These are phyloP conservation scores for Apiospora koreana DNA, from an alignment of 2,329 filamentous ascomycete genomes.

Conservation along the genomic window DNA sequence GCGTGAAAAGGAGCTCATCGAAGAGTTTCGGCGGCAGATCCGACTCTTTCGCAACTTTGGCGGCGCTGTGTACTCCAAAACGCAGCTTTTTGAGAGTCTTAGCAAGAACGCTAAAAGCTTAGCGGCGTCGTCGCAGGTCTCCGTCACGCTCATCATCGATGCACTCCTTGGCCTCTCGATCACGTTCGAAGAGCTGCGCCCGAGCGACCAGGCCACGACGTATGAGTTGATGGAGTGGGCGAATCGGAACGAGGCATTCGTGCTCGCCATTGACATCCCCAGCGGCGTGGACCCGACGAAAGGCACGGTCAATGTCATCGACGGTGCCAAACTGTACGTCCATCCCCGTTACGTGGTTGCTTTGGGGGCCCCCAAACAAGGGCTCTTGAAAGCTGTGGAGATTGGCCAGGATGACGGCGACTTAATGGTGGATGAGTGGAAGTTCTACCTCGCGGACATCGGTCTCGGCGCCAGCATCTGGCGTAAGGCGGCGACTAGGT, in stretches of 20 bases:
- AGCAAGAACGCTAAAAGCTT: slow-evolving; percentile 44
- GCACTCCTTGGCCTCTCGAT: slow-evolving; percentile 84
- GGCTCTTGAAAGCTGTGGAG: slow-evolving; percentile 75
- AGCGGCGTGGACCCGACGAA: slow-evolving; percentile 82
- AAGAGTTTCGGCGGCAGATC: slow-evolving; percentile 78
- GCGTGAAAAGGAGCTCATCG: slow-evolving; percentile 76
- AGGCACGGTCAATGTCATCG: slow-evolving; percentile 65
- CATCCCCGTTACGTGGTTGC: slow-evolving; percentile 81
- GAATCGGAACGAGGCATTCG: slow-evolving; percentile 80
- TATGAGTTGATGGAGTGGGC: slow-evolving; percentile 94
- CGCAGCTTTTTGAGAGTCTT: slow-evolving; percentile 61
- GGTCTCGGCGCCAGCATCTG: slow-evolving; percentile 82
- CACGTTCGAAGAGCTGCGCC: slow-evolving; percentile 84
- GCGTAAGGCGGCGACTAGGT: slow-evolving; percentile 79
- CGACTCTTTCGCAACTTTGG: slow-evolving; percentile 83
- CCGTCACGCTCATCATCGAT: slow-evolving; percentile 59
- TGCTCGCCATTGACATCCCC: slow-evolving; percentile 87
- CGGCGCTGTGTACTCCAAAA: slow-evolving; percentile 67
- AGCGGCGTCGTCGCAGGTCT: slow-evolving; percentile 27
- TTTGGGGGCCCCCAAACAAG: slow-evolving; percentile 83
- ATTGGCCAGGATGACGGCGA: slow-evolving; percentile 55
- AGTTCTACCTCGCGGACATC: slow-evolving; percentile 82
- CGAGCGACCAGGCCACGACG: slow-evolving; percentile 78
- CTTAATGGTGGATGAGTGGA: slow-evolving; percentile 65
- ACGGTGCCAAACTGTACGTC: slow-evolving; percentile 78